Percentiles rank a stretch among this genome's conserved stretches.
Conservation (phyloP, 202 grass and related monocot genomes). For the Alloteropsis angusta region DNA sequence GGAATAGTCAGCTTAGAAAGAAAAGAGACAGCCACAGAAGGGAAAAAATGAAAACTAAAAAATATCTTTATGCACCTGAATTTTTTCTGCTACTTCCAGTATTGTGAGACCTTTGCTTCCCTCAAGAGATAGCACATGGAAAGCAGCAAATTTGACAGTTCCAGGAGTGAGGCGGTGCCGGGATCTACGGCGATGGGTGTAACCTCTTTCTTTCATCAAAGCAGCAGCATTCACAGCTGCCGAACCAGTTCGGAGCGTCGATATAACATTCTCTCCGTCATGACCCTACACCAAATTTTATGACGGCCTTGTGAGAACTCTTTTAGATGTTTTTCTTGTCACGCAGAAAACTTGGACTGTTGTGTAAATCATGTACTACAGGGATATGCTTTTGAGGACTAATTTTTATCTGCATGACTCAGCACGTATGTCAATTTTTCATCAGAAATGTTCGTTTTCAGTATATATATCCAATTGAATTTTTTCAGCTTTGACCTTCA, state of each 20-base stretch:
- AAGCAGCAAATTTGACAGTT: conserved; percentile 97
- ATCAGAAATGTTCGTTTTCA: no score
- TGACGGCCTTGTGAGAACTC: no score
- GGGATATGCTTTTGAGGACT: no score
- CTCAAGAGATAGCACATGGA: conserved; percentile 95
- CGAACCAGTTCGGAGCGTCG: conserved; percentile 63
- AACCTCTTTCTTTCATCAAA: conserved; percentile 82
- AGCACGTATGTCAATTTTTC: no score
- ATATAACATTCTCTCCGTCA: conserved; percentile 54
- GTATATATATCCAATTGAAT: no score
- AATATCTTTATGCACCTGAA: conserved; percentile 55
- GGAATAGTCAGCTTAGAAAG: no score
- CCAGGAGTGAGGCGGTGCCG: conserved; percentile 89
- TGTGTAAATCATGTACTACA: no score
- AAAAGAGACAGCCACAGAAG: no score
- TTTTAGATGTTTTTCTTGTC: background rate
- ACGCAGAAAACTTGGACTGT: no score
- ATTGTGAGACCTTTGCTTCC: conserved; percentile 78
- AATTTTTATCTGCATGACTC: no score
- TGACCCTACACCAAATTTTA: conserved; percentile 36
- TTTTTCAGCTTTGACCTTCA: no score
- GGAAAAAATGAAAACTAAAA: no score
- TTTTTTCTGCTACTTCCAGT: conserved; percentile 92
- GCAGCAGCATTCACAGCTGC: conserved; percentile 82
- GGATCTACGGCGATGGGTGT: conserved; percentile 49